These are phyloP conservation scores for Microbotryum lychnidis-dioicae DNA, from an alignment of 1,284 basidiomycete species.

Conservation along the genomic window DNA sequence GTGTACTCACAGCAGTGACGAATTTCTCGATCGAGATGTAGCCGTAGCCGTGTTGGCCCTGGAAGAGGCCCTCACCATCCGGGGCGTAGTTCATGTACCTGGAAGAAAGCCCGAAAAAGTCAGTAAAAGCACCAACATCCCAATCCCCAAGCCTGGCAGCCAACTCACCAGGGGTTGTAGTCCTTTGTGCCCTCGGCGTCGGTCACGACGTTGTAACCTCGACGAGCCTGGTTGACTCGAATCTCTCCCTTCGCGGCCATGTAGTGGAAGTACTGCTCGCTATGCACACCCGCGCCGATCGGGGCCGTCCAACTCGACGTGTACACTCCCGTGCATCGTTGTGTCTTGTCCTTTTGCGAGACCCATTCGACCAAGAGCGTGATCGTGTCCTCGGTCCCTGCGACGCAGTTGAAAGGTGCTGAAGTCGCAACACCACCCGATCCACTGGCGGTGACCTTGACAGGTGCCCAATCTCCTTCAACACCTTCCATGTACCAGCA, in stretches of 20 bases:
- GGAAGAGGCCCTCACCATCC: slow-evolving; percentile 81
- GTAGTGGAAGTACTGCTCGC: slow-evolving; percentile 87
- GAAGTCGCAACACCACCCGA: slow-evolving; percentile 79
- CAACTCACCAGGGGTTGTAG: slow-evolving; percentile 3
- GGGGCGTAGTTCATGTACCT: slow-evolving; percentile 86
- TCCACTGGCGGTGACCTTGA: slow-evolving; percentile 76
- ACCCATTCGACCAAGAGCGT: slow-evolving; percentile 89
- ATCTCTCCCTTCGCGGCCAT: slow-evolving; percentile 90
- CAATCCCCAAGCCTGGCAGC: not conserved
- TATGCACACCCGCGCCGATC: slow-evolving; percentile 53
- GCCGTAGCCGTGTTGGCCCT: slow-evolving; percentile 83
- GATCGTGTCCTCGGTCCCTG: slow-evolving; percentile 85
- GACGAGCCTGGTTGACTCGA: slow-evolving; percentile 81
- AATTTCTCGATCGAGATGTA: slow-evolving; percentile 88
- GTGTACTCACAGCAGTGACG: slow-evolving; percentile 47
- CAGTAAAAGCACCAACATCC: too few relatives aligned
- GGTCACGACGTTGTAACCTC: slow-evolving; percentile 73
- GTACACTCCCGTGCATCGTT: slow-evolving; percentile 68
- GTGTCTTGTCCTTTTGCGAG: slow-evolving; percentile 52
- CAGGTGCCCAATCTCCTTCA: slow-evolving; percentile 55
- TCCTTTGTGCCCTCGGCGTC: slow-evolving; percentile 52
- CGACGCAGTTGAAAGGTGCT: slow-evolving; percentile 73
- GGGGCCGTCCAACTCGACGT: slow-evolving; percentile 56
- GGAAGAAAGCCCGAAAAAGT: too few relatives aligned
- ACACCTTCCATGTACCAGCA: slow-evolving; percentile 78